Evolutionary conservation across 2,329 filamentous ascomycete genomes (phyloP).

Genomic region (Zymoseptoria passerinii): DNA sequence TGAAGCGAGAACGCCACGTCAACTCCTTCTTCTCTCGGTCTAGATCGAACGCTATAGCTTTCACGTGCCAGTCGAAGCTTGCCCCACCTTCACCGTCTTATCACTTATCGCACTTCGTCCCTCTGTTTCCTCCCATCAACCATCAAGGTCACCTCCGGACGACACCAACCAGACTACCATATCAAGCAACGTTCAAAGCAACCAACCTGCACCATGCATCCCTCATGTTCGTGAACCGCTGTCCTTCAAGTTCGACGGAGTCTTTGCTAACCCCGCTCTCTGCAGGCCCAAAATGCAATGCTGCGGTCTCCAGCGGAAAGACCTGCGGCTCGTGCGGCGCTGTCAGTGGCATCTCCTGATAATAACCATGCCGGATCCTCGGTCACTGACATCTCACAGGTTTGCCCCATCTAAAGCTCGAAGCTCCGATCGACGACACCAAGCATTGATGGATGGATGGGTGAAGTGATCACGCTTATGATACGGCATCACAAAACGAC

Average conservation of each 20-base stretch:
- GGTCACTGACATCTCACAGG: constrained; percentile 13
- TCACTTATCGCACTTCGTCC: background rate
- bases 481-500: background rate
- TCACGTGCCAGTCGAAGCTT: constrained; percentile 2
- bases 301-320: constrained; percentile 24
- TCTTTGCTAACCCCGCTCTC: constrained; percentile 1
- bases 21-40: background rate
- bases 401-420: constrained; percentile 21
- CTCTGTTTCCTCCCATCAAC: background rate
- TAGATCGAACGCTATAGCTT: background rate
- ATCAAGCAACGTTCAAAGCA: background rate
- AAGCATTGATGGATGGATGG: background rate
- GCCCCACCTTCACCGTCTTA: constrained; percentile 1
- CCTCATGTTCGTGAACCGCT: constrained; percentile 9
- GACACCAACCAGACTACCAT: background rate
- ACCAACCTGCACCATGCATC: constrained; percentile 12
- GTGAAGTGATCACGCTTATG: background rate
- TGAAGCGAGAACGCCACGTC: too few species aligned
- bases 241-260: background rate
- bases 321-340: constrained; percentile 28
- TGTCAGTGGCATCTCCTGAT: constrained; percentile 12
- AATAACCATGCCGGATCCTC: background rate
- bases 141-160: background rate
- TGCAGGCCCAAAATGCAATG: constrained; percentile 29
- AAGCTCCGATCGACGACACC: background rate